These are phyloP conservation scores for Populus hybrid DNA, from an alignment of 441 rosid genomes.

Conservation along the genomic window DNA sequence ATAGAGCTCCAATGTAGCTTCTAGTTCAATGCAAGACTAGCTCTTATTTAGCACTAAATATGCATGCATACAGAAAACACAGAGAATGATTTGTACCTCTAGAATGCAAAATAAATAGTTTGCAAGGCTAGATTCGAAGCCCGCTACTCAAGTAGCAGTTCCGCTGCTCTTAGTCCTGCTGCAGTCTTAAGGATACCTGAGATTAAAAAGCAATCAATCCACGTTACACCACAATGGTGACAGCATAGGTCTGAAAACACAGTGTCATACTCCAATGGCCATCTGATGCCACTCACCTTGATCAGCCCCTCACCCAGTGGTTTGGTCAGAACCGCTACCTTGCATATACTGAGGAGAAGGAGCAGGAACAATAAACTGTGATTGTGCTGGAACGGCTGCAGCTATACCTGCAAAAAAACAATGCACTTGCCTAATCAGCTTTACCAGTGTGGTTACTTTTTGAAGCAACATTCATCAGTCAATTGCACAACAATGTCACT, in stretches of 20 bases:
- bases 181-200: constrained; percentile 76
- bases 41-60: background rate
- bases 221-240: background rate
- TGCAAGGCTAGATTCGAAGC: constrained; percentile 88
- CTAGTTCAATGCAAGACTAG: background rate
- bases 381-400: constrained; percentile 53
- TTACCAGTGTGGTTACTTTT: constrained; percentile 1
- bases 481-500: background rate
- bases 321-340: constrained; percentile 81
- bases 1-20: background rate
- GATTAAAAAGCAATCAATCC: constrained; percentile 4
- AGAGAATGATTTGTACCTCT: constrained; percentile 48
- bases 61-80: background rate
- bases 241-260: constrained; percentile 6
- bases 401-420: constrained; percentile 40
- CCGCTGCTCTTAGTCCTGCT: constrained; percentile 77
- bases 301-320: constrained; percentile 67
- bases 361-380: constrained; percentile 64
- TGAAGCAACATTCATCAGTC: background rate
- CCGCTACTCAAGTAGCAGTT: constrained; percentile 80
- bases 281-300: constrained; percentile 35
- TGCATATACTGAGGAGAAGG: constrained; percentile 67
- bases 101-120: constrained; percentile 67
- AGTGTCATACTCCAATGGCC: background rate
- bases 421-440: constrained; percentile 10